These are phyloP conservation scores for Apiotrichum sp. DNA, from an alignment of 1,284 basidiomycete species.

Conservation along the genomic window DNA sequence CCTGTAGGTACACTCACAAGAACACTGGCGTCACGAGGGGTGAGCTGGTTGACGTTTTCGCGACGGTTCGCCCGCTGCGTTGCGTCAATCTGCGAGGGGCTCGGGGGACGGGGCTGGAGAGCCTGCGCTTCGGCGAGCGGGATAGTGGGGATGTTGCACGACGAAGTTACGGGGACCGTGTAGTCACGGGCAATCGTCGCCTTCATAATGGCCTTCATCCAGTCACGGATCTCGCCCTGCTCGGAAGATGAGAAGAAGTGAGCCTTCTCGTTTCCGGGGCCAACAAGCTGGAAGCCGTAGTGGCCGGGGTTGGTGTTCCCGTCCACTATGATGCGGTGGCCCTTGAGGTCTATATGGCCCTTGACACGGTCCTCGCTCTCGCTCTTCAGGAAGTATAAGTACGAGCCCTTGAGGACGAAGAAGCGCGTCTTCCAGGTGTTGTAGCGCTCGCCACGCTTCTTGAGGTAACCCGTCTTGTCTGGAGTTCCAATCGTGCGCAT, in stretches of 20 bases:
- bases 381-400: slow-evolving; percentile 78
- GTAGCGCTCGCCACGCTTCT: slow-evolving; percentile 91
- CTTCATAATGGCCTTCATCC: slow-evolving; percentile 99
- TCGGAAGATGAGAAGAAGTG: slow-evolving; percentile 91
- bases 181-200: slow-evolving; percentile 93
- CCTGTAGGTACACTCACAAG: slow-evolving; percentile 56
- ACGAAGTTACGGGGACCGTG: slow-evolving; percentile 86
- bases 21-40: slow-evolving; percentile 73
- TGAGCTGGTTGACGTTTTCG: slow-evolving; percentile 84
- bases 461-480: slow-evolving; percentile 87
- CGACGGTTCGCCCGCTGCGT: slow-evolving; percentile 81
- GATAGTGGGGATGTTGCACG: slow-evolving; percentile 95
- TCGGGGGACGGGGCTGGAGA: slow-evolving; percentile 91
- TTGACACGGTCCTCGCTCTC: slow-evolving; percentile 84
- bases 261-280: slow-evolving; percentile 67
- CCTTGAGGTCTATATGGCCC: slow-evolving; percentile 84
- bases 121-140: slow-evolving; percentile 89
- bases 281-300: slow-evolving; percentile 92
- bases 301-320: slow-evolving; percentile 85
- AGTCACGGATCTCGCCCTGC: slow-evolving; percentile 74
- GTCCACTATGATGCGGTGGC: slow-evolving; percentile 90
- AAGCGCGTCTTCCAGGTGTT: slow-evolving; percentile 89
- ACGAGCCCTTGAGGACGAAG: slow-evolving; percentile 87
- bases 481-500: slow-evolving; percentile 81
- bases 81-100: slow-evolving; percentile 77